Evolutionary conservation across 805 yeast genomes (phyloP).

Genomic region (Torulaspora indica): DNA sequence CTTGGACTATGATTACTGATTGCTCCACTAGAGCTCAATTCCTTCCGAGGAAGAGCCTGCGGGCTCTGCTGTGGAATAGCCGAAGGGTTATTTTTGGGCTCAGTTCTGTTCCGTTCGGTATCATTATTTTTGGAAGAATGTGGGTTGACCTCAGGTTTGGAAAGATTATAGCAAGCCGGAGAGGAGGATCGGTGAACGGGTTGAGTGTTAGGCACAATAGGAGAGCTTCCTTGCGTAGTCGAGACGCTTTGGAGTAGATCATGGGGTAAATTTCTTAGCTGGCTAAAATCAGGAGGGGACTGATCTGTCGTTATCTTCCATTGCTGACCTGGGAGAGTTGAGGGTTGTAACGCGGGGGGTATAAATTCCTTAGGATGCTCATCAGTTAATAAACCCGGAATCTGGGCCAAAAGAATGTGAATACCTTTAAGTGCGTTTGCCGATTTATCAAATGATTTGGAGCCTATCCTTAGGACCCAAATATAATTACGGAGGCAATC

Average conservation of each 20-base stretch:
- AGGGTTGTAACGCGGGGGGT: slow-evolving; percentile 26
- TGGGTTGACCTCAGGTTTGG: slow-evolving; percentile 3
- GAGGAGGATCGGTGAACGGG: slow-evolving; percentile 10
- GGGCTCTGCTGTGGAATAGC: not conserved
- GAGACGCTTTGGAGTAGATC: slow-evolving; percentile 20
- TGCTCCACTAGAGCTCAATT: not conserved
- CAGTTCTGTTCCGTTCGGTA: not conserved
- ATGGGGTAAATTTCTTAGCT: slow-evolving; percentile 20
- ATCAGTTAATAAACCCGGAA: slow-evolving; percentile 57
- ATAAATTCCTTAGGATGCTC: slow-evolving; percentile 19
- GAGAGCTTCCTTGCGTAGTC: slow-evolving; percentile 19
- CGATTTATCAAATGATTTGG: slow-evolving; percentile 74
- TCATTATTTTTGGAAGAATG: not conserved
- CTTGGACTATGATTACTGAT: not conserved
- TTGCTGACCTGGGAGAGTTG: slow-evolving; percentile 17
- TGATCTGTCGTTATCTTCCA: slow-evolving; percentile 12
- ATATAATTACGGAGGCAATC: slow-evolving; percentile 72
- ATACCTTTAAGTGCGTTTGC: slow-evolving; percentile 67
- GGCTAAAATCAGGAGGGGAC: slow-evolving; percentile 16
- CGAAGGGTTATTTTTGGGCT: not conserved
- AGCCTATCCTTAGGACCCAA: slow-evolving; percentile 66
- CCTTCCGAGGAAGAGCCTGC: not conserved
- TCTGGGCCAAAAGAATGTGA: slow-evolving; percentile 65
- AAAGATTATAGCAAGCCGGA: slow-evolving; percentile 2
- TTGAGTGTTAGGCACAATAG: slow-evolving; percentile 6